Evolutionary conservation across 1,139 yeast species (phyloP).

Genomic region (Kodamaea alishanica): DNA sequence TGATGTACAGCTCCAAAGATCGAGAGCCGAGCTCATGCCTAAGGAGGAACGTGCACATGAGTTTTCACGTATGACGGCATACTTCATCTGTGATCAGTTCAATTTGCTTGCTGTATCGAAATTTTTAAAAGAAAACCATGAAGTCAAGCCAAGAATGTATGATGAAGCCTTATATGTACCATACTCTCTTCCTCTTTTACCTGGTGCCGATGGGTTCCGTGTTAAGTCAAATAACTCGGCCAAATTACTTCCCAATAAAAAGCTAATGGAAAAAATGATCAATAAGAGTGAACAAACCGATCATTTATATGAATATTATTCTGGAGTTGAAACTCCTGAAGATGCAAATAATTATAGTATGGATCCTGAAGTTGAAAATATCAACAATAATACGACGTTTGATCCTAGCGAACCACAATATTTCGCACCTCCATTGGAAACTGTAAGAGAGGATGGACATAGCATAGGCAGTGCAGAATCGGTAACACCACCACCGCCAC

Average conservation of each 20-base stretch:
- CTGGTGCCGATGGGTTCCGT: slow-evolving; percentile 82
- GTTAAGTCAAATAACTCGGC: slow-evolving; percentile 76
- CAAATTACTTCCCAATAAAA: slow-evolving; percentile 58
- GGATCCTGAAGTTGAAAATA: slow-evolving; percentile 45
- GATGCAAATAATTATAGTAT: slow-evolving; percentile 56
- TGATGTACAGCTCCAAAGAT: slow-evolving; percentile 35
- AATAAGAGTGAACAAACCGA: slow-evolving; percentile 81
- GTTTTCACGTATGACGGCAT: slow-evolving; percentile 84
- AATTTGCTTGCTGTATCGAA: slow-evolving; percentile 59
- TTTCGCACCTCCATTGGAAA: slow-evolving; percentile 37
- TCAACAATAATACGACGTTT: slow-evolving; percentile 35
- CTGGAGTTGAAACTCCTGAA: slow-evolving; percentile 72
- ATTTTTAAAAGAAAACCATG: slow-evolving; percentile 66
- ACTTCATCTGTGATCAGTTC: slow-evolving; percentile 80
- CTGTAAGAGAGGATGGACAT: slow-evolving; percentile 1
- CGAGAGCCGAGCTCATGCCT: slow-evolving; percentile 68
- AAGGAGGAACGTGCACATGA: slow-evolving; percentile 66
- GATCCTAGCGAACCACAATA: slow-evolving; percentile 51
- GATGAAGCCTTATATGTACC: slow-evolving; percentile 93
- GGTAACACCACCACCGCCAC: slow-evolving; percentile 1
- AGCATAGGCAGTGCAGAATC: not conserved
- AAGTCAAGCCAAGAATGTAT: slow-evolving; percentile 78
- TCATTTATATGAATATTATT: slow-evolving; percentile 86
- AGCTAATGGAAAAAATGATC: slow-evolving; percentile 69
- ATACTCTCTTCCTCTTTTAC: slow-evolving; percentile 78